Conservation (phyloP, 1,139 yeast genomes). For the Blastobotrys apis region DNA sequence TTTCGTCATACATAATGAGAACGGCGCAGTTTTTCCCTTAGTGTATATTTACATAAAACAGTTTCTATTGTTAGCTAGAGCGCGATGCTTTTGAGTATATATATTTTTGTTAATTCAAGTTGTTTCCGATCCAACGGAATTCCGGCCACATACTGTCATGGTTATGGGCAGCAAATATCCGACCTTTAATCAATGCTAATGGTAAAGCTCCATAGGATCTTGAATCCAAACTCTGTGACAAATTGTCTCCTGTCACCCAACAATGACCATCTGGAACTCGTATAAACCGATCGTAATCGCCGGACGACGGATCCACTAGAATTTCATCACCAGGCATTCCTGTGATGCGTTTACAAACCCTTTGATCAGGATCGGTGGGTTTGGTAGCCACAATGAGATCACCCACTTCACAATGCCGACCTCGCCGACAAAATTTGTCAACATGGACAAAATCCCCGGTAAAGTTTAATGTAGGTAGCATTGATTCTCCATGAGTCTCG, state of each 20-base stretch:
- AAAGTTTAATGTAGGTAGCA: slow-evolving; percentile 84
- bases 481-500: slow-evolving; percentile 87
- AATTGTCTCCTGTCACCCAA: slow-evolving; percentile 95
- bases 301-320: slow-evolving; percentile 60
- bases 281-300: slow-evolving; percentile 46
- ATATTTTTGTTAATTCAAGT: no score
- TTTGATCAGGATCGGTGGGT: slow-evolving; percentile 81
- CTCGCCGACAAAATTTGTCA: slow-evolving; percentile 55
- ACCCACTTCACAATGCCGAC: slow-evolving; percentile 64
- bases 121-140: slow-evolving; percentile 23
- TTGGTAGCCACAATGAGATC: slow-evolving; percentile 85
- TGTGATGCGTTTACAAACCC: slow-evolving; percentile 87
- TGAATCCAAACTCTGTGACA: slow-evolving; percentile 85
- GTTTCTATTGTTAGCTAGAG: no score
- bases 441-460: slow-evolving; percentile 78
- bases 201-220: slow-evolving; percentile 86
- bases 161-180: slow-evolving; percentile 58
- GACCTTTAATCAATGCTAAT: slow-evolving; percentile 81
- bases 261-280: slow-evolving; percentile 72
- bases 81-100: no score
- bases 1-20: no score
- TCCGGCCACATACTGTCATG: no score
- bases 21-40: no score
- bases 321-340: slow-evolving; percentile 95
- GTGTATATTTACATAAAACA: no score